phyloP scores from a whole-genome alignment of 2,329 filamentous ascomycete species.

The Polytolypa hystricis region DNA sequence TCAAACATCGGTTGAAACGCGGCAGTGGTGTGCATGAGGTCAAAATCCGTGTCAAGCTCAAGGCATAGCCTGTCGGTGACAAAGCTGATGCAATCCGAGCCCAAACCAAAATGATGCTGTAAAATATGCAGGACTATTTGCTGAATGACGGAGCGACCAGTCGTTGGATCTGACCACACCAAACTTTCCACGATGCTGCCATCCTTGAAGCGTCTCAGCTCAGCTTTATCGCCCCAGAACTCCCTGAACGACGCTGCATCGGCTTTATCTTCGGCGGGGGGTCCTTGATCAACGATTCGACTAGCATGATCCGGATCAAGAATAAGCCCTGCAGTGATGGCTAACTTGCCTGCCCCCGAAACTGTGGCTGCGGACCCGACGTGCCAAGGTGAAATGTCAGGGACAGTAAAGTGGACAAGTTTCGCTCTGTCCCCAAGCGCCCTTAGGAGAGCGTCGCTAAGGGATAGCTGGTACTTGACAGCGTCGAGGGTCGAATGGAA shows the following conservation, averaged over 20 bases:
- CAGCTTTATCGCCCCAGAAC: constrained; percentile 92
- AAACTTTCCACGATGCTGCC: constrained; percentile 88
- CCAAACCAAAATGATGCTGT: constrained; percentile 53
- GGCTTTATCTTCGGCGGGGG: constrained; percentile 72
- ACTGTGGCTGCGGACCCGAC: constrained; percentile 31
- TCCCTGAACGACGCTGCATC: constrained; percentile 70
- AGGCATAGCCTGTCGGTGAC: constrained; percentile 43
- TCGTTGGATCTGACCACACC: constrained; percentile 61
- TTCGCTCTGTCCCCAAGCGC: constrained; percentile 67
- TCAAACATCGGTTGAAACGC: constrained; percentile 59
- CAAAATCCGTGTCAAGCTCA: constrained; percentile 23
- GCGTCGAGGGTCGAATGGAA: constrained; percentile 19
- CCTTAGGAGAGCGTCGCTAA: constrained; percentile 55
- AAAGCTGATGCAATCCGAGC: constrained; percentile 41
- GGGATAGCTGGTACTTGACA: constrained; percentile 18
- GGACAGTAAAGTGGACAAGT: constrained; percentile 50
- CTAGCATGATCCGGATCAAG: constrained; percentile 62
- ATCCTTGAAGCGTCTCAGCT: constrained; percentile 88
- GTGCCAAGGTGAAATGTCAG: constrained; percentile 35
- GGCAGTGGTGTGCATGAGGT: constrained; percentile 15
- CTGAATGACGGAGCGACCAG: constrained; percentile 55
- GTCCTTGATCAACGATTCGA: constrained; percentile 77
- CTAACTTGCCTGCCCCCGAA: constrained; percentile 16
- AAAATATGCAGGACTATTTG: constrained; percentile 70
- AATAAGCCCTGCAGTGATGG: constrained; percentile 53